These are phyloP conservation scores for Picochlorum sp. DNA, from an alignment of 139 green algal genomes.

Conservation along the genomic window DNA sequence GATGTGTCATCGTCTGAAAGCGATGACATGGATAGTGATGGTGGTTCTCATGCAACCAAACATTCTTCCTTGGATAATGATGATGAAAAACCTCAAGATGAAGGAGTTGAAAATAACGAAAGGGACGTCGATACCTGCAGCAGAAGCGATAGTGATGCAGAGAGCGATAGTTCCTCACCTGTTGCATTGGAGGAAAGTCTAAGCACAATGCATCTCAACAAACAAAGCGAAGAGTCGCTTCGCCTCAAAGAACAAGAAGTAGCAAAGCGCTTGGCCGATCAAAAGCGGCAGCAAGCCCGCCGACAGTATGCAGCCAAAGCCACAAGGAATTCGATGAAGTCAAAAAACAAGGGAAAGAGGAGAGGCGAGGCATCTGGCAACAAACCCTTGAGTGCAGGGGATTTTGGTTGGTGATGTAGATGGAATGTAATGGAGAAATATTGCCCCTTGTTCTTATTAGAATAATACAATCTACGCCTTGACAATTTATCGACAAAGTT, in stretches of 20 bases:
- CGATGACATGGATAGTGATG: not conserved
- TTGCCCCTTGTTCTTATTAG: too few species aligned
- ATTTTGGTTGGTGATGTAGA: too few species aligned
- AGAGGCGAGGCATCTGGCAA: not conserved
- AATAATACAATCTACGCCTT: too few species aligned
- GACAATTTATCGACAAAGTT: too few species aligned
- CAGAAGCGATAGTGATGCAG: too few species aligned
- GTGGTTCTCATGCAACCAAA: not conserved
- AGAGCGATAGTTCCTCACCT: too few species aligned
- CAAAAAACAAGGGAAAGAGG: constrained; percentile 21
- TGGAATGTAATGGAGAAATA: too few species aligned
- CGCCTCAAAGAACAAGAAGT: not conserved
- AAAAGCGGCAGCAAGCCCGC: constrained; percentile 27
- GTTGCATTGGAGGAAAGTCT: not conserved
- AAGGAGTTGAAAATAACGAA: not conserved
- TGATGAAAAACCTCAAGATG: not conserved
- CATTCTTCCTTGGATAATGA: not conserved
- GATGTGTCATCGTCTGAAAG: constrained; percentile 6
- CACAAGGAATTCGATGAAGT: constrained; percentile 12
- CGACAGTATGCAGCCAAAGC: not conserved
- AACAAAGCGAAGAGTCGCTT: not conserved
- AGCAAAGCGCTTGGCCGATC: constrained; percentile 27
- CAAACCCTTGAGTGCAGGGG: not conserved
- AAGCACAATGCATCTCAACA: not conserved
- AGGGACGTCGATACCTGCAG: too few species aligned